Evolutionary conservation across 768 basidiomycete species (phyloP), one percentile per base, ranked within the genome.

Genomic region (Rhodosporidiobolus sp.): DNA sequence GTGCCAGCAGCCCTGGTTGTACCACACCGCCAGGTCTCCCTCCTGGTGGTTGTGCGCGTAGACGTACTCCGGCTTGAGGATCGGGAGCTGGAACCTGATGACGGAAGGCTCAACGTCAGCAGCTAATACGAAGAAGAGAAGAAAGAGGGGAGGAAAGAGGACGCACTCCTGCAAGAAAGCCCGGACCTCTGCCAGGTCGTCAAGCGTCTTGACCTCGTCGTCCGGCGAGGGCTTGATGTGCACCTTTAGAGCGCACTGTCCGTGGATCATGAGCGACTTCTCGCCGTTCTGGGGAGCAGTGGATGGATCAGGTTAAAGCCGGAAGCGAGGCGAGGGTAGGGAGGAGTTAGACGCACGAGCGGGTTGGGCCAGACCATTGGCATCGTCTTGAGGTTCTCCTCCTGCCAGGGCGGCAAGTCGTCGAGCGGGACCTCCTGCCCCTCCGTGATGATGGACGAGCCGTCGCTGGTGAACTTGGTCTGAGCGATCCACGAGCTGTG

Each of bases 361-460:
- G 92, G 91, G 81, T 94, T 95, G 84, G 94, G 94, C 94, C 94
- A 95, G 10, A 89, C 80, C 90, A 91, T 80, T 46, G 92, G 91
- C 67, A 88, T 84, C 6, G 84, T 83, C 84, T 93, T 90, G 78
- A 89, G 70, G 80, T 86, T 89, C 48, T 83, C 84, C 79, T 91
- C 89, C 64, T 89, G 86, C 91, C 91, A 96, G n/a, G 84, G 80
- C 0, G 92, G 90, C 34, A 96, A 85, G 72, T 91, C 87, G 28
- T 84, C 81, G 54, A 86, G 76, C 3, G 86, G 81, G 73, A 89
- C 77, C 82, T 94, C 92, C 46, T 87, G 82, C 0, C 88, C 89
- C 63, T 94, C 92, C 28, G 28, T 26, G 24, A 57, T 30, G 55
- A 65, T 57, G 19, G 65, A 65, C 3, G 55, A 48, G 26, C 49